phyloP scores from a whole-genome alignment of 192 early-diverging fungal genomes.

The Anaeromyces robustus region DNA sequence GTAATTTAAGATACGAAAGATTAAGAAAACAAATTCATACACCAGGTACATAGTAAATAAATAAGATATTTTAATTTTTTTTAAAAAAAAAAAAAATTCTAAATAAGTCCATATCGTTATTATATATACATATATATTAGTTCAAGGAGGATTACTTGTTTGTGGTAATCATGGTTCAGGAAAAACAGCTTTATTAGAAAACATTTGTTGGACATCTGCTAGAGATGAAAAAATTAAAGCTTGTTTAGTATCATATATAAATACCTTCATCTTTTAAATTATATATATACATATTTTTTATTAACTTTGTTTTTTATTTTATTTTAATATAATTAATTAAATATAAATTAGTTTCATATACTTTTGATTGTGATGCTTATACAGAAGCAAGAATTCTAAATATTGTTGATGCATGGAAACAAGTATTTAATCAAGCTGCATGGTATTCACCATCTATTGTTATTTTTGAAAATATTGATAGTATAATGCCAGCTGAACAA shows the following conservation, averaged over 20 bases:
- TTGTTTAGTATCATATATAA: no score
- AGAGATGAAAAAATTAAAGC: neutral
- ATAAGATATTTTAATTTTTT: neutral
- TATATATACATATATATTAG: no score
- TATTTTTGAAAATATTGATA: conserved; percentile 61
- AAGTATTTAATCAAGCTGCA: conserved; percentile 44
- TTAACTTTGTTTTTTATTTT: neutral
- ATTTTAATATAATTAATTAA: no score
- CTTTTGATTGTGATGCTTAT: conserved; percentile 36
- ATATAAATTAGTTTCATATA: conserved; percentile 35
- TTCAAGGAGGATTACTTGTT: conserved; percentile 42
- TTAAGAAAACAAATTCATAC: neutral
- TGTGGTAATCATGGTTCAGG: conserved; percentile 59
- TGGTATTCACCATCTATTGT: conserved; percentile 57
- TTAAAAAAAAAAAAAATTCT: no score
- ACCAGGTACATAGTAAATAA: neutral
- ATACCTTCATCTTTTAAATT: no score
- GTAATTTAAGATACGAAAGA: conserved; percentile 2
- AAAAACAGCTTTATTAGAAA: conserved; percentile 48
- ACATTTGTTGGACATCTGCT: conserved; percentile 9
- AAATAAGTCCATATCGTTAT: no score
- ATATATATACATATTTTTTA: neutral
- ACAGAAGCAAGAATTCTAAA: conserved; percentile 36
- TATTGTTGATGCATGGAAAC: conserved; percentile 37
- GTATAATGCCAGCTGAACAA: conserved; percentile 51